Evolutionary conservation across 768 basidiomycete genomes (phyloP), one percentile per base, ranked within the genome.

Genomic region (Russula olivacea): DNA sequence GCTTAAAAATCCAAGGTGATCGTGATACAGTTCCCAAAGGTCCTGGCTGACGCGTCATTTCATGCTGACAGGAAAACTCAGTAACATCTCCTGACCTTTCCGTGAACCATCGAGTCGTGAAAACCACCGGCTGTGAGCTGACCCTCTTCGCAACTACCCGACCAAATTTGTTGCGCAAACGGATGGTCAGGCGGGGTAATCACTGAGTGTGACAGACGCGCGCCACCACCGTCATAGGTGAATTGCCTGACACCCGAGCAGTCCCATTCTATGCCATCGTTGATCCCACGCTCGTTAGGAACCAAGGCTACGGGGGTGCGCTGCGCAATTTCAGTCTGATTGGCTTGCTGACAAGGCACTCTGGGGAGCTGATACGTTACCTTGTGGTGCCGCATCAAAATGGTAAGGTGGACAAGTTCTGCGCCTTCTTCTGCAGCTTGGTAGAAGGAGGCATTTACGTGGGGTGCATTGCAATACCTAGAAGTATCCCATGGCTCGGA

Each of bases 401-500:
- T 70, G 55, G 77, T 78, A 54, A 79, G 50, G 64, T 78, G 78
- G 48, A 75, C 73, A 3, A 80, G 63, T 36, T 72, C 70, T 2
- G 74, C 74, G 34, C 55, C 66, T 34, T 71, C 68, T 38, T 59
- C n/a, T 76, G 77, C 6, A 76, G 78, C 45, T 68, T 43, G 7
- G 79, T 81, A 17, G 74, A 73, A 55, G 50, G 68, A 69, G 3
- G 69, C 66, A 59, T 76, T 77, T 61, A 79, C 76, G 55, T 78
- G 80, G 0, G 79, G 78, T 0, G 80, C 80, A 52, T 81, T 81
- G 70, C 80, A 81, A 62, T 81, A 81, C 55, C 79, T 79, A 71
- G 79, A 80, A 12, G 77, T 79, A 71, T 78, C 74, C 78, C 77
- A 79, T 0, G 78, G 75, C 10, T 72, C 64, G 55, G 65, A 23